Base-by-base conservation (phyloP, 2,329 filamentous ascomycete genomes). In the Alternaria brassicae region DNA sequence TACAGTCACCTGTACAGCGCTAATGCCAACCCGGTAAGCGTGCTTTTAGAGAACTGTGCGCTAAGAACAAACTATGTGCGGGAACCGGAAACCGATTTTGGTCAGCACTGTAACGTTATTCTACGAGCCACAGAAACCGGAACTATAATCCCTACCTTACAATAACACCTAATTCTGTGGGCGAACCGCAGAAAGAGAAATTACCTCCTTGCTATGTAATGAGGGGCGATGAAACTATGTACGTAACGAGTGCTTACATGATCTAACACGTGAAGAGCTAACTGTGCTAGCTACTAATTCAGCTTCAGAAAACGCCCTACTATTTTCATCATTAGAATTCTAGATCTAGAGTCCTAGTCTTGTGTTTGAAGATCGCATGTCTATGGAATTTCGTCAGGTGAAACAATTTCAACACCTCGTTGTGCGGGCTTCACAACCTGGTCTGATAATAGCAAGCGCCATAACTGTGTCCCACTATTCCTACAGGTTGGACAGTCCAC, bases 401-500 rank as follows among this genome's bases (percentile, higher is more conserved):
- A 55, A 5, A 19, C 27, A 34, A 55, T 49, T 19, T 49, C 36
- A n/a, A 55, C 27, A 27, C 34, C 17, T 55, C 42, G 53, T 34
- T 55, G 36, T 9, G 44, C 5, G 4, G 53, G 42, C 15, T 27
- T 28, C 21, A 55, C 9, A 21, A 48, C 4, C 1, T 55, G 19
- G 17, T 55, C 19, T 13, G 3, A n/a, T 49, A 21, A 17, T 17
- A 49, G 9, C 19, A 55, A 41, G 6, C 44, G 44, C 53, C 36
- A 36, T 10, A 41, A 2, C 36, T 34, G 48, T 1, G 53, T 49
- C 36, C 6, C 41, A 17, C 25, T 41, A 21, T 42, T 27, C 15
- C 53, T 55, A 55, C 36, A 55, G 27, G 8, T 48, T 19, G 19
- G 53, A 27, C 44, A 55, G 17, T 13, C 19, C 3, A 55, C 42